A percentile compares a stretch with the other conserved stretches of the same genome.
Conservation (phyloP, 345 rosid genomes). For the Nephelium lappaceum region DNA sequence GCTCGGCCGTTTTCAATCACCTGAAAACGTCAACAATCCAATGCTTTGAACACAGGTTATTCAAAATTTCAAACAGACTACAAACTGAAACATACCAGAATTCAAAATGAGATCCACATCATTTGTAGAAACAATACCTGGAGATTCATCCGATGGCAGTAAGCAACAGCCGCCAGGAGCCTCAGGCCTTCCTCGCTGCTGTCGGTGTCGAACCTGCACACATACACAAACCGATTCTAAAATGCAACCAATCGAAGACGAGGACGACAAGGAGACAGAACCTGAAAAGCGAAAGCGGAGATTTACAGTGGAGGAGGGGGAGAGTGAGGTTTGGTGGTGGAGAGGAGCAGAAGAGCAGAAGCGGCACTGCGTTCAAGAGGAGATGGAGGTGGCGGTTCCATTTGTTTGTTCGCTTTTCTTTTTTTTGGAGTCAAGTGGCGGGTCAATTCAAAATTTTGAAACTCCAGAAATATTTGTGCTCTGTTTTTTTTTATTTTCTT, state of each 20-base stretch:
- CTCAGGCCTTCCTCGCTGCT: slow-evolving; percentile 33
- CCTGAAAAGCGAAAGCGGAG: not conserved
- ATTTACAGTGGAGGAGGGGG: slow-evolving; percentile 39
- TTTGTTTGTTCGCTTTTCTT: slow-evolving; percentile 17
- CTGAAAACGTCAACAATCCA: too few relatives aligned
- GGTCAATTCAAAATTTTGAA: slow-evolving; percentile 33
- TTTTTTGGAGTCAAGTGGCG: slow-evolving; percentile 53
- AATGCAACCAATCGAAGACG: not conserved
- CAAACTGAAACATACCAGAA: too few relatives aligned
- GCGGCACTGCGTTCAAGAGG: slow-evolving; percentile 65
- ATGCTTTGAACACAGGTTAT: too few relatives aligned
- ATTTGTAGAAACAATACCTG: slow-evolving; percentile 39
- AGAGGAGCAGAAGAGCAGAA: slow-evolving; percentile 82
- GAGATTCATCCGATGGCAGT: slow-evolving; percentile 35
- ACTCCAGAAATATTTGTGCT: not conserved
- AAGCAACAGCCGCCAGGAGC: too few relatives aligned
- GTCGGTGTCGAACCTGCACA: slow-evolving; percentile 31
- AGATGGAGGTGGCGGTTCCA: slow-evolving; percentile 59
- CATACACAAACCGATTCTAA: not conserved
- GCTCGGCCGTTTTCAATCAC: too few relatives aligned
- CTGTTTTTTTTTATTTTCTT: not conserved
- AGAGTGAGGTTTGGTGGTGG: slow-evolving; percentile 27
- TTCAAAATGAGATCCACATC: too few relatives aligned
- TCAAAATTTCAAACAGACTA: too few relatives aligned
- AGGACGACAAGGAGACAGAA: not conserved